A percentile compares a stretch with the other conserved stretches of the same genome.
Conservation (phyloP, 176 grass and related monocot species). For the Oryza meyeriana region DNA sequence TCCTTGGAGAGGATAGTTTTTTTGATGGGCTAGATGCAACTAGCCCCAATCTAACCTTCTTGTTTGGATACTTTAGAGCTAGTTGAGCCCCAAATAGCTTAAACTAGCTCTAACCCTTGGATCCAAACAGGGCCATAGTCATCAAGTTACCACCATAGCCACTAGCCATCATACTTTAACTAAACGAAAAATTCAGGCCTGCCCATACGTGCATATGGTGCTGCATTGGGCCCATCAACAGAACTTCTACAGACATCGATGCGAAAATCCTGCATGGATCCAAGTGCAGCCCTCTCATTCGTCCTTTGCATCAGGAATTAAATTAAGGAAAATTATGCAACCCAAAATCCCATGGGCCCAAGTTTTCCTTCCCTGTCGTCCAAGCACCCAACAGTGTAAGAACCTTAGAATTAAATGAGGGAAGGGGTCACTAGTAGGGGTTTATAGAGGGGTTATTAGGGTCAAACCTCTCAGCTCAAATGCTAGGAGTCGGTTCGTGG, state of each 20-base stretch:
- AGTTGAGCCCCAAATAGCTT: too few species aligned
- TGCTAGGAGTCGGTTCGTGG: conserved; percentile 35
- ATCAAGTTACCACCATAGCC: conserved; percentile 40
- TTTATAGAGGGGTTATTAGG: conserved; percentile 39
- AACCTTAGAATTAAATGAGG: conserved; percentile 64
- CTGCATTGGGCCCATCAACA: conserved; percentile 26
- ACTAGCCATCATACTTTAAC: conserved; percentile 31
- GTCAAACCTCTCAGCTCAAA: conserved; percentile 42
- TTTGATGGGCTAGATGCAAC: too few species aligned
- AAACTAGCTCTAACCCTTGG: too few species aligned
- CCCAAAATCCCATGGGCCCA: conserved; percentile 60
- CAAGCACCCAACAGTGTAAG: conserved; percentile 62
- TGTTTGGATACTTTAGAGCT: too few species aligned
- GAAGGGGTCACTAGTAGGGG: conserved; percentile 11
- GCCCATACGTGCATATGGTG: conserved; percentile 33
- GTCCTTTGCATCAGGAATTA: conserved; percentile 38
- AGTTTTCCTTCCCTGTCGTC: conserved; percentile 80
- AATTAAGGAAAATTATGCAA: conserved; percentile 10
- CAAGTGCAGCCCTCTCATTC: conserved; percentile 56
- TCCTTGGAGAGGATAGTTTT: too few species aligned
- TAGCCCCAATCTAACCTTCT: too few species aligned
- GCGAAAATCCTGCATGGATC: conserved; percentile 80
- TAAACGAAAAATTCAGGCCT: conserved; percentile 12
- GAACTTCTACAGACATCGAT: conserved; percentile 76
- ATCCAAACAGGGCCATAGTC: too few species aligned